Evolutionary conservation across 805 yeast species (phyloP).

Genomic region (Metschnikowia borealis): DNA sequence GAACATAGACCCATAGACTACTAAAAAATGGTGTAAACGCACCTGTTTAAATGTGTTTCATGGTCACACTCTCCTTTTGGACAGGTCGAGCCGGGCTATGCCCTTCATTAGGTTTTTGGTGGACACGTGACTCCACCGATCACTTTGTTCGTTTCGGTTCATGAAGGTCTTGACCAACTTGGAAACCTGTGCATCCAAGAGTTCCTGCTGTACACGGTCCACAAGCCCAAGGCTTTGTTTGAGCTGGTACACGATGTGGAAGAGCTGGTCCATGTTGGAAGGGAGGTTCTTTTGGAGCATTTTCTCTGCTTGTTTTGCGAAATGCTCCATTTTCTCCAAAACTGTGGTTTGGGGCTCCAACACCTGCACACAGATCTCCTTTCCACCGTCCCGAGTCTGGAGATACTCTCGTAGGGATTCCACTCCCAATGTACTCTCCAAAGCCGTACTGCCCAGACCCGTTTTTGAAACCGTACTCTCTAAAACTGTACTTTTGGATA

Average conservation of each 20-base stretch:
- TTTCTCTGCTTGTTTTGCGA: background rate
- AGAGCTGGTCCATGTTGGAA: slow-evolving; percentile 36
- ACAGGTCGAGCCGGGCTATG: slow-evolving; percentile 10
- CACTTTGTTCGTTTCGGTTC: slow-evolving; percentile 4
- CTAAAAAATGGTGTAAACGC: no score
- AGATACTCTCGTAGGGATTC: slow-evolving; percentile 2
- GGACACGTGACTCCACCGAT: slow-evolving; percentile 2
- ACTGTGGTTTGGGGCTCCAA: background rate
- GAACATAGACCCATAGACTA: no score
- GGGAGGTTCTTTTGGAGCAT: slow-evolving; percentile 17
- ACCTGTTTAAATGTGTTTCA: no score
- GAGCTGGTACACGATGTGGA: slow-evolving; percentile 28
- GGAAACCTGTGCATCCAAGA: slow-evolving; percentile 10
- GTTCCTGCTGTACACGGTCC: slow-evolving; percentile 7
- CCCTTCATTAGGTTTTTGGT: slow-evolving; percentile 11
- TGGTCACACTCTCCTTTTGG: background rate
- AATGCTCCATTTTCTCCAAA: background rate
- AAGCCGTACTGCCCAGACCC: no score
- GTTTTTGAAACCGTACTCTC: no score
- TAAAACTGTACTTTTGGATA: no score
- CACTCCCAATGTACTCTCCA: no score
- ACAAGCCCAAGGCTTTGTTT: slow-evolving; percentile 23
- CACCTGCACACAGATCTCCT: background rate
- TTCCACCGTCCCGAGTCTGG: background rate
- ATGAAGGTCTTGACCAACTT: slow-evolving; percentile 10